phyloP scores from a whole-genome alignment of 2,329 filamentous ascomycete species.

The Aspergillus sp. region DNA sequence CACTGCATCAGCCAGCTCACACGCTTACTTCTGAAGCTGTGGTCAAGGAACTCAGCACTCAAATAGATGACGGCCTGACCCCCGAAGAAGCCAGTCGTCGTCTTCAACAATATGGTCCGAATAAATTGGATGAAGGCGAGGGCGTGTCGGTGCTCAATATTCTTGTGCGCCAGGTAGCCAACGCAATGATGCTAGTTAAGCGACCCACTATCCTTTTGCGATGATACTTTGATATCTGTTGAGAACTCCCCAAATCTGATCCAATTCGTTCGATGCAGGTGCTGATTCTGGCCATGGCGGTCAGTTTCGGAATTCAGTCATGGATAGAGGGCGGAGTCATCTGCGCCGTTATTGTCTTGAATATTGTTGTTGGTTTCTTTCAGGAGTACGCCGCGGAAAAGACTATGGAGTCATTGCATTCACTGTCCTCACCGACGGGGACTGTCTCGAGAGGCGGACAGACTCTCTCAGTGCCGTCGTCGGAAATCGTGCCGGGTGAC shows the following conservation, averaged over 20 bases:
- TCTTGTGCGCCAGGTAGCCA: constrained; percentile 58
- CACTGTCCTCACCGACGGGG: constrained; percentile 52
- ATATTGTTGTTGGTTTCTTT: constrained; percentile 54
- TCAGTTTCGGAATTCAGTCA: constrained; percentile 51
- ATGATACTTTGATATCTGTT: not conserved
- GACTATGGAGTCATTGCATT: constrained; percentile 54
- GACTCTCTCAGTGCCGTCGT: constrained; percentile 48
- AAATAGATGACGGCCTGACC: constrained; percentile 53
- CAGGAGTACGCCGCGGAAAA: constrained; percentile 57
- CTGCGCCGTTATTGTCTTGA: constrained; percentile 52
- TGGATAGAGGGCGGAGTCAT: constrained; percentile 57
- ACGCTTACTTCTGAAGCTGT: constrained; percentile 50
- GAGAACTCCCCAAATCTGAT: too few relatives aligned
- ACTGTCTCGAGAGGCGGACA: constrained; percentile 53
- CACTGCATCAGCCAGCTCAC: constrained; percentile 50
- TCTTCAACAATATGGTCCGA: constrained; percentile 52
- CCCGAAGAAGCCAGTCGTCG: constrained; percentile 48
- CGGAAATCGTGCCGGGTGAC: constrained; percentile 58
- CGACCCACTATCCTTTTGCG: constrained; percentile 1
- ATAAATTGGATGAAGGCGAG: constrained; percentile 58
- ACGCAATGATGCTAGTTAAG: constrained; percentile 60
- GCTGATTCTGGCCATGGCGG: constrained; percentile 68
- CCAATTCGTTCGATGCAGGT: constrained; percentile 37
- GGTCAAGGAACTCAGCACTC: constrained; percentile 49
- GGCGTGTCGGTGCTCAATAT: constrained; percentile 65